Base-by-base conservation (phyloP, 2,329 filamentous ascomycete genomes). In the Septoria petroselini region DNA sequence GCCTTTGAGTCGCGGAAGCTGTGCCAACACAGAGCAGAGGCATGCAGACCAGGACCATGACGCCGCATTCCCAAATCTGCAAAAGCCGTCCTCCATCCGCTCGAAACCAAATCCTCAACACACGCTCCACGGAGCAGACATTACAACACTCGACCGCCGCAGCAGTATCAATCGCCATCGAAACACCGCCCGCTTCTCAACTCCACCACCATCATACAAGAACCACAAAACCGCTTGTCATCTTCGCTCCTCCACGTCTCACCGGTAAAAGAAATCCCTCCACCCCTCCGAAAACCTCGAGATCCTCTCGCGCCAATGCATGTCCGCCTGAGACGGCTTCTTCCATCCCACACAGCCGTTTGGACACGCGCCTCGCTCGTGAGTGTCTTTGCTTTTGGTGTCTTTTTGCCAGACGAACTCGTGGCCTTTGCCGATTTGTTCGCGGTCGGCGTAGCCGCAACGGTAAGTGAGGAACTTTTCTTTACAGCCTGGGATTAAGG, bases 391-490 rank as follows among this genome's bases (percentile, higher is more conserved):
- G 34, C 35, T 17, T 40, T 40, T 33, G 23, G 35, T 47, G 18
- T 47, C 43, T 27, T 40, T 47, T 9, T 47, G 43, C 43, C 43
- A 39, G n/a, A 31, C 18, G 21, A 12, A 15, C 27, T 47, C 43
- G 34, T 47, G 34, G 2, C 43, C 43, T 23, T 33, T 47, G 25
- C 35, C 43, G 35, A 47, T 27, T 15, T 40, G 14, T 7, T 21
- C 15, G 4, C 35, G 35, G 11, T 39, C 23, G 8, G 43, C 43
- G 23, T 48, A 48, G 43, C 43, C 31, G 50, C 44, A 48, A 15
- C 43, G 44, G 11, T 43, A 42, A 1, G 50, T 48, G 38, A 41
- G 29, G 27, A 38, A 40, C 19, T 37, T 37, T 39, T 52, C 39
- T 17, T 47, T 46, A 38, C 44, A 47, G 25, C 50, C 50, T 47